These are phyloP conservation scores for Botrytis pseudocinerea DNA, from an alignment of 2,329 filamentous ascomycete species.

Conservation along the genomic window DNA sequence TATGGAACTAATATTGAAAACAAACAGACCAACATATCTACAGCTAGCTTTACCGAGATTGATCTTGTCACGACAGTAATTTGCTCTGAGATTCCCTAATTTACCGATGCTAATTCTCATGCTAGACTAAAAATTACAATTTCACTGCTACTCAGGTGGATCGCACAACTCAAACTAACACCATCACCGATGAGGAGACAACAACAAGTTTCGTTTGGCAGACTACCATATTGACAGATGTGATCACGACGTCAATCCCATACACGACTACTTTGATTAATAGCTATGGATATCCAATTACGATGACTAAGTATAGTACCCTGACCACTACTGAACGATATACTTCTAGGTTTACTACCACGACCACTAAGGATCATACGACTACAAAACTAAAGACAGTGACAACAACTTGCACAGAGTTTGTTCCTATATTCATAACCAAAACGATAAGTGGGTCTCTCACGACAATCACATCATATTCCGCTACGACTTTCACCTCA, in stretches of 20 bases:
- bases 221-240: conserved; percentile 23
- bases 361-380: conserved; percentile 6
- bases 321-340: conserved; percentile 29
- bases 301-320: conserved; percentile 29
- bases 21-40: conserved; percentile 12
- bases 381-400: conserved; percentile 7
- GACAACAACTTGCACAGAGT: conserved; percentile 11
- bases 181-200: conserved; percentile 22
- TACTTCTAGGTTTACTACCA: conserved; percentile 13
- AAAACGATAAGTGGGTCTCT: conserved; percentile 12
- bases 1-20: background rate
- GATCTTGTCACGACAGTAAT: background rate
- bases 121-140: conserved; percentile 13
- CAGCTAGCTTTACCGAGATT: conserved; percentile 9
- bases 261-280: conserved; percentile 29
- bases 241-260: conserved; percentile 29
- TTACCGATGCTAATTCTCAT: background rate
- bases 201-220: conserved; percentile 17
- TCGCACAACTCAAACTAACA: conserved; percentile 14
- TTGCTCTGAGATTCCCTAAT: too few species aligned
- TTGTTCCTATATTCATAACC: conserved; percentile 4
- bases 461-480: conserved; percentile 23
- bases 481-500: conserved; percentile 23
- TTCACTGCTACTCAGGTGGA: conserved; percentile 19
- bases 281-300: conserved; percentile 30